Evolutionary conservation across 768 basidiomycete genomes (phyloP).

Genomic region (Phlebiopsis gigantea): DNA sequence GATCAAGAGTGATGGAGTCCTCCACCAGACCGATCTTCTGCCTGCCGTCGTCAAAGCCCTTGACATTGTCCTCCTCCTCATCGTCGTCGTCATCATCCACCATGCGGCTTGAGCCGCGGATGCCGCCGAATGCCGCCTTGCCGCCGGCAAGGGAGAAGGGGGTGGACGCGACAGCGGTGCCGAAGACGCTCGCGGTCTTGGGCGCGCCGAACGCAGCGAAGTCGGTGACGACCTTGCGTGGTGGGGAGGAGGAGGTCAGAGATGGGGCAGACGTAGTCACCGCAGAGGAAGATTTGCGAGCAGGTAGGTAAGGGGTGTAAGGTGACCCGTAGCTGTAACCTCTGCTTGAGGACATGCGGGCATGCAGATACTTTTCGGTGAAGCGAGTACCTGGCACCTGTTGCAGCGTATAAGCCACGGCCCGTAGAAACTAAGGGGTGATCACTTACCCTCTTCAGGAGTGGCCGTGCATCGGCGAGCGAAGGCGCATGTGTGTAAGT

Average conservation of each 20-base stretch:
- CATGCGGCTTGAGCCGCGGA: constrained; percentile 38
- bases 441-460: constrained; percentile 67
- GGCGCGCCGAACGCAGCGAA: constrained; percentile 84
- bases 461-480: constrained; percentile 67
- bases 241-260: constrained; percentile 45
- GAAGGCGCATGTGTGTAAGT: constrained; percentile 74
- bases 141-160: constrained; percentile 77
- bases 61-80: constrained; percentile 74
- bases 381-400: constrained; percentile 94
- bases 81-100: constrained; percentile 26
- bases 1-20: constrained; percentile 87
- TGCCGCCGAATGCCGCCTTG: constrained; percentile 81
- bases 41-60: constrained; percentile 48
- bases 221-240: constrained; percentile 84
- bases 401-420: too few species aligned
- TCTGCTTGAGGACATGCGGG: constrained; percentile 55
- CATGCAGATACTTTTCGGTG: constrained; percentile 91
- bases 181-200: constrained; percentile 71
- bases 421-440: constrained; percentile 1
- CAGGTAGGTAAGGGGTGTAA: constrained; percentile 43
- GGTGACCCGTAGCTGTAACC: constrained; percentile 36
- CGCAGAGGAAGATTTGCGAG: constrained; percentile 33
- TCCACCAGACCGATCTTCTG: constrained; percentile 76
- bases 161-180: constrained; percentile 75
- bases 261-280: constrained; percentile 20